phyloP scores from a whole-genome alignment of 2,329 filamentous ascomycete species.

The Xylaria sp. region DNA sequence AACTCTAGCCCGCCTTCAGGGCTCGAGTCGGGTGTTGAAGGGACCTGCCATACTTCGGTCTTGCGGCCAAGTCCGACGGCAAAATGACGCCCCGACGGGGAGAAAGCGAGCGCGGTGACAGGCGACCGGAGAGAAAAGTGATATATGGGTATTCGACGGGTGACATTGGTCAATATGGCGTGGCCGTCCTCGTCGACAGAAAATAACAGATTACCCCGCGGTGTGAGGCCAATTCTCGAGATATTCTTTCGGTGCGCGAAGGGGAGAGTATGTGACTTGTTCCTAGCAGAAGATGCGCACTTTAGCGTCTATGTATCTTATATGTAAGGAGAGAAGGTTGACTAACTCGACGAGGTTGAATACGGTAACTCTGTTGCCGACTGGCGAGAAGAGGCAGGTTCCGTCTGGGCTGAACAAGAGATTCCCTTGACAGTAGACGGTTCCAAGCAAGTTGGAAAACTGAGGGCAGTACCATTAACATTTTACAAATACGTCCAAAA shows the following conservation, averaged over 20 bases:
- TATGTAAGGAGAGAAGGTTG: background rate
- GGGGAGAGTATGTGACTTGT: slow-evolving; percentile 86
- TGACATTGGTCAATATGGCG: slow-evolving; percentile 91
- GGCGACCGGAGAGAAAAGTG: slow-evolving; percentile 93
- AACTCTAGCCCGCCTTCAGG: slow-evolving; percentile 88
- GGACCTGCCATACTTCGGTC: slow-evolving; percentile 96
- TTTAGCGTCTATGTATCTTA: slow-evolving; percentile 1
- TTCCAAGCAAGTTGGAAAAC: slow-evolving; percentile 98
- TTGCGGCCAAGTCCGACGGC: slow-evolving; percentile 87
- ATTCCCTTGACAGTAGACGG: slow-evolving; percentile 98
- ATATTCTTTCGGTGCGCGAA: slow-evolving; percentile 97
- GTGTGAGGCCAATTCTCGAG: slow-evolving; percentile 84
- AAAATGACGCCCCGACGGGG: slow-evolving; percentile 90
- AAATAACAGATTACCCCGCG: slow-evolving; percentile 89
- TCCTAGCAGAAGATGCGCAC: slow-evolving; percentile 61
- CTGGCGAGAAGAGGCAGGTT: slow-evolving; percentile 92
- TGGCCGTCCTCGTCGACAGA: slow-evolving; percentile 94
- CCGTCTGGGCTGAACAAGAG: slow-evolving; percentile 96
- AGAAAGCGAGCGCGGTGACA: slow-evolving; percentile 87
- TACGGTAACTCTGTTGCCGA: slow-evolving; percentile 94
- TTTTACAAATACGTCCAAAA: background rate
- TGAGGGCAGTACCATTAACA: slow-evolving; percentile 53
- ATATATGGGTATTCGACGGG: slow-evolving; percentile 85
- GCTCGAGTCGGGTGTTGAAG: slow-evolving; percentile 84
- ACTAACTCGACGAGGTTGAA: slow-evolving; percentile 94